Base-by-base conservation (phyloP, 1,284 basidiomycete genomes). In the Malassezia vespertilionis region DNA sequence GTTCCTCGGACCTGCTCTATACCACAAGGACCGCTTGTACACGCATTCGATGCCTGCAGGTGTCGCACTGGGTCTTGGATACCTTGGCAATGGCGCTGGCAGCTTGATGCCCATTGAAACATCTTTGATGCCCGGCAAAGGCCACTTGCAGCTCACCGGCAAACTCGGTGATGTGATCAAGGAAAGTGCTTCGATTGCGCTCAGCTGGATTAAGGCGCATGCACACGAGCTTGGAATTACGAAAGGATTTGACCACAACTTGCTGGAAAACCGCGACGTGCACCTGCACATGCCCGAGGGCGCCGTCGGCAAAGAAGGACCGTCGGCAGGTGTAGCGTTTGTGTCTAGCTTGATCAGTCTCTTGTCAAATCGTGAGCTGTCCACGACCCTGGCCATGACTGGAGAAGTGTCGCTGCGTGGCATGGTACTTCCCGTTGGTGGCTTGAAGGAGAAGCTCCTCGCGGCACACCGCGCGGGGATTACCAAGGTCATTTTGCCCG, bases 91-190 rank as follows among this genome's bases (percentile, higher is more conserved):
- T 72, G 91, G 91, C 0, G 86, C 84, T 9, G 91, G 91, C 20
- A 84, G 87, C 20, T 84, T 96, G 43, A 93, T 96, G 89, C 89
- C 91, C 14, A 83, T 97, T 46, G 91, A 97, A 74, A 69, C 68
- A 20, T 62, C 64, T 22, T 52, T 67, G 42, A 63, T 69, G 63
- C 64, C 68, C 0, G 62, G 64, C 21, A 67, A 65, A 46, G 65
- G 65, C 22, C 56, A 58, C 7, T 75, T 96, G 2, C 87, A 90
- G 63, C 75, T 96, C 5, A 96, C 91, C 0, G 91, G 91, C 40
- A 96, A 96, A 75, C 82, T 97, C 2, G 91, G 91, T 40, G 91
- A 97, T 64, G 91, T 96, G 52, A 96, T 96, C 69, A 80, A 88
- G 46, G 91, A 96, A 74, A 86, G 83, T 49, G 89, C 91, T 0